Conservation (phyloP, 495 filamentous ascomycete species). For the Xylaria nigripes region DNA sequence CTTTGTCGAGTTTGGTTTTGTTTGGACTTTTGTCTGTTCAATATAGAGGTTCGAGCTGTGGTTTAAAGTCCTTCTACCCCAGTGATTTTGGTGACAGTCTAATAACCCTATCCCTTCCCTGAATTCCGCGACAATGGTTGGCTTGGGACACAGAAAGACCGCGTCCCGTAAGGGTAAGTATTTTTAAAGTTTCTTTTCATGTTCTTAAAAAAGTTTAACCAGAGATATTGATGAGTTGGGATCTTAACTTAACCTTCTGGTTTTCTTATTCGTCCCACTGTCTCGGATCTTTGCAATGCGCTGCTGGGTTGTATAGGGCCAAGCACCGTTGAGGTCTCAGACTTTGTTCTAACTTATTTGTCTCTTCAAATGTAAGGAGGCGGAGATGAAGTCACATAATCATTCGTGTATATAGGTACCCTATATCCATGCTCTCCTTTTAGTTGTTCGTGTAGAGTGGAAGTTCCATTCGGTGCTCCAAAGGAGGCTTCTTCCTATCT, state of each 20-base stretch:
- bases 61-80: background rate
- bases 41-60: background rate
- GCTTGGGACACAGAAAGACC: constrained; percentile 60
- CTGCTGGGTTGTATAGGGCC: background rate
- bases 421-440: background rate
- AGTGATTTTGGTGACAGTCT: background rate
- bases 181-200: constrained; percentile 14
- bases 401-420: no score
- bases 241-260: background rate
- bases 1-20: background rate
- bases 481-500: background rate
- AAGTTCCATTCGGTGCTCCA: background rate
- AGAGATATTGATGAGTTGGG: background rate
- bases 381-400: background rate
- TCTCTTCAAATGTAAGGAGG: background rate
- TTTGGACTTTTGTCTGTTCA: background rate
- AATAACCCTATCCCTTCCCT: background rate
- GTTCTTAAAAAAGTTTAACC: background rate
- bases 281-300: background rate
- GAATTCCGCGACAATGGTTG: constrained; percentile 54
- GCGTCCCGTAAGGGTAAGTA: constrained; percentile 69
- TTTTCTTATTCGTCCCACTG: background rate
- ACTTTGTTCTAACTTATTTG: background rate
- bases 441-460: background rate
- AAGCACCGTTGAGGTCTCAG: background rate